Evolutionary conservation across 2,329 filamentous ascomycete species (phyloP), one percentile per base, ranked within the genome.

Genomic region (Penicillium palitans): DNA sequence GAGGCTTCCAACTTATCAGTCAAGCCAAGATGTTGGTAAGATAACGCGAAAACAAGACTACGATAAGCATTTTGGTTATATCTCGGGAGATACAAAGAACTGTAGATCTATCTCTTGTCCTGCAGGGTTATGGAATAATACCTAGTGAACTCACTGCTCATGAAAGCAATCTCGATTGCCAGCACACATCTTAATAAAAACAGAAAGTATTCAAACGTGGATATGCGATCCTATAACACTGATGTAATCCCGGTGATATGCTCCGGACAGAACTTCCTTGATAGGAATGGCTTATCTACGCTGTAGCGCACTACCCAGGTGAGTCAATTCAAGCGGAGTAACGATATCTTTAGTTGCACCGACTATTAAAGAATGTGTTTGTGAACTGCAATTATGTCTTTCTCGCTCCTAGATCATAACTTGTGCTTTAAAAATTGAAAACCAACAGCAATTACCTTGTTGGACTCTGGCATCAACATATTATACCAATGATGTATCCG

Each of bases 181-280:
- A 50, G 12, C 19, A 17, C 8, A 35, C 5, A 13, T 6, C 2
- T 24, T 17, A 6, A 35, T 27, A 19, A 15, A 5, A 9, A 29
- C 17, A 21, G 27, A 10, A 35, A 33, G 13, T 5, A 21, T 31
- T 39, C 25, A 25, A 52, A 56, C 19, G 15, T 31, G 33, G 54
- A 51, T n/a, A 56, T 56, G n/a, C n/a, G 33, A 39, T 52, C 54
- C 47, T n/a, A 24, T 31, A 24, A 48, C 8, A 25, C 9, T 31
- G 13, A n/a, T 51, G 25, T 9, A 13, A 33, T 25, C 13, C 17
- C 9, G 46, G 19, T 31, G 44, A 45, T 39, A 52, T 37, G n/a
- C 31, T 24, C 40, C 29, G 54, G 54, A 56, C 54, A 45, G 39
- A 29, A 10, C 31, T 56, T 52, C 54, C 47, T 52, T 19, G 31